Evolutionary conservation across 352 stramenopile genomes (phyloP).

Genomic region (Pythium sukuiense): DNA sequence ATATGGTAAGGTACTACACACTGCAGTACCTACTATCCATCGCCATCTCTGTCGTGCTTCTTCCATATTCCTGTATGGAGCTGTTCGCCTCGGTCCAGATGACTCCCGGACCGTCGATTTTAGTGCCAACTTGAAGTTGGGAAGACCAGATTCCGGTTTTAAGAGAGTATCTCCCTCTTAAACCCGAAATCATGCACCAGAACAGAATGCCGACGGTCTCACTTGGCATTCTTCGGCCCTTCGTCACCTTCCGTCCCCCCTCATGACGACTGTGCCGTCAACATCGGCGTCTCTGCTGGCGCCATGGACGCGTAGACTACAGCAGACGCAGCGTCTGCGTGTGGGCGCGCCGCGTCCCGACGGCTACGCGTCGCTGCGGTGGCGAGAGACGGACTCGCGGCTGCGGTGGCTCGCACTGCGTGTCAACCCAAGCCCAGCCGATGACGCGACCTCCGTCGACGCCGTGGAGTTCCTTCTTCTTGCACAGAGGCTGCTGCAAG

Average conservation of each 20-base stretch:
- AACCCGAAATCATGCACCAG: neutral
- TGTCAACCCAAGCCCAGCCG: neutral
- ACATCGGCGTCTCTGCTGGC: conserved; percentile 10
- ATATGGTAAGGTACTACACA: no score
- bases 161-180: neutral
- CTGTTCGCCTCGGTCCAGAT: no score
- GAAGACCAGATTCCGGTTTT: neutral
- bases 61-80: no score
- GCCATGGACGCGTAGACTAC: conserved; percentile 15
- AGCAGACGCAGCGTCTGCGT: conserved; percentile 5
- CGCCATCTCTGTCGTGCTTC: no score
- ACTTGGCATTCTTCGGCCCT: no score
- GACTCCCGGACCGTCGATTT: no score
- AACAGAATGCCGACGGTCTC: neutral
- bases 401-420: conserved; percentile 20
- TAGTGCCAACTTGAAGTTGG: neutral
- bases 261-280: neutral
- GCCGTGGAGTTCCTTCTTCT: conserved; percentile 22
- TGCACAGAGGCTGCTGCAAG: conserved; percentile 2
- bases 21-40: no score
- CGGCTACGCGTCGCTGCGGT: conserved; percentile 21
- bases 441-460: neutral
- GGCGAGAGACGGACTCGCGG: conserved; percentile 2
- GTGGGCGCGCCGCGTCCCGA: conserved; percentile 14
- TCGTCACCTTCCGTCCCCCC: neutral